Evolutionary conservation across 2,329 filamentous ascomycete species (phyloP).

Genomic region (Venturia carpophila): DNA sequence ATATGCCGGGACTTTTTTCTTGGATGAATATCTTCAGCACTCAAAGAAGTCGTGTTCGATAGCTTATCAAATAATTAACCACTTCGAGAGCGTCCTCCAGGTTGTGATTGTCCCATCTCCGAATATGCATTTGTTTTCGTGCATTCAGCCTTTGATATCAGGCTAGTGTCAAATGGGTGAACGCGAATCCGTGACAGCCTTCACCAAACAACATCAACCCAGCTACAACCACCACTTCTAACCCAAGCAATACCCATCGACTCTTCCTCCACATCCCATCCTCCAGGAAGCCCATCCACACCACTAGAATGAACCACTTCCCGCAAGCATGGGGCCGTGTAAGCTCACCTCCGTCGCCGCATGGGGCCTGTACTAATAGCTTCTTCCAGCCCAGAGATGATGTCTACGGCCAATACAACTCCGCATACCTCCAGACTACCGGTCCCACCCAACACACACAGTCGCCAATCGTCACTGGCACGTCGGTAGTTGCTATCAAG

Average conservation of each 20-base stretch:
- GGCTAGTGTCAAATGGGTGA: background rate
- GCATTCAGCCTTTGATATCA: background rate
- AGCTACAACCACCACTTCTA: background rate
- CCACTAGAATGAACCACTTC: conserved; percentile 52
- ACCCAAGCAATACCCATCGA: background rate
- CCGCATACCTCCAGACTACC: conserved; percentile 67
- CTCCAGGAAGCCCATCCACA: background rate
- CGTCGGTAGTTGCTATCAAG: conserved; percentile 89
- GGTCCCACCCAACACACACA: conserved; percentile 81
- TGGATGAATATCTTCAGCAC: background rate
- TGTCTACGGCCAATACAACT: conserved; percentile 89
- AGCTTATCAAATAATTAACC: background rate
- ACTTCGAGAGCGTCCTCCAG: background rate
- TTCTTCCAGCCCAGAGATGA: conserved; percentile 79
- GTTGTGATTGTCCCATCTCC: background rate
- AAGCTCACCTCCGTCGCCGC: conserved; percentile 28
- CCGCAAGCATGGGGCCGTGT: conserved; percentile 60
- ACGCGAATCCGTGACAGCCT: conserved; percentile 4
- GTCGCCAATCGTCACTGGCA: conserved; percentile 88
- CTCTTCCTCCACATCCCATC: background rate
- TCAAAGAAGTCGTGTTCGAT: background rate
- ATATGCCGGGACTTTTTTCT: background rate
- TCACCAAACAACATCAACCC: background rate
- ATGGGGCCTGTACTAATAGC: conserved; percentile 25
- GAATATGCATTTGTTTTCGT: background rate